Evolutionary conservation across 768 basidiomycete genomes (phyloP), one percentile per base, ranked within the genome.

Genomic region (Mycena filopes): DNA sequence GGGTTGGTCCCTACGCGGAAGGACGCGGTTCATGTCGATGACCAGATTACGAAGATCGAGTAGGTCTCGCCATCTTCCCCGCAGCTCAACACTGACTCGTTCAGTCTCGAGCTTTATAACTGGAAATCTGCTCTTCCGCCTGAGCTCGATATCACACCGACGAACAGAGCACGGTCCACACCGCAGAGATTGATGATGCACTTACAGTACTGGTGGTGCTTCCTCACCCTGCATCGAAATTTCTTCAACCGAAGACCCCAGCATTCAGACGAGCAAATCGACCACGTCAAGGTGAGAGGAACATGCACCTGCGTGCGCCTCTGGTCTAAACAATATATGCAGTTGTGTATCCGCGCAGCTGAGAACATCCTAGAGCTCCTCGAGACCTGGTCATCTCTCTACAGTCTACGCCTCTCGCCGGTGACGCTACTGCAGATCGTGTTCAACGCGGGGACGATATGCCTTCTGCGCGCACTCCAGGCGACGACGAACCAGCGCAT

Each of bases 401-500:
- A 81, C 59, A 75, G 75, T 1, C 67, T 82, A 9, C 78, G 80
- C 21, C 79, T 75, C 64, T 70, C 73, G 20, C 78, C 80, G 1
- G 75, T 78, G 46, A 74, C 78, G 8, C 62, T 79, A 50, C 71
- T 77, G 23, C 81, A 82, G 63, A 72, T 79, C 48, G 59, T 74
- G n/a, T 82, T 80, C 72, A 74, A 73, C 46, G 79, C 80, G 4
- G 81, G 79, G 11, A 81, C 81, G 13, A 73, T 78, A 46, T 80
- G 76, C 50, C 71, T 81, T 38, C 73, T 81, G 57, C 71, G 75
- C 46, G 75, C 78, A 45, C 72, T 79, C 55, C 76, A 78, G 60
- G 76, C 77, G n/a, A 67, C 62, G 7, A 28, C 63, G 26, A 65
- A 55, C 47, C 58, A 48, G 9, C 58, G 60, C 38, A 54, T 64